phyloP scores from a whole-genome alignment of 805 yeast species.

The Pichia kluyveri region DNA sequence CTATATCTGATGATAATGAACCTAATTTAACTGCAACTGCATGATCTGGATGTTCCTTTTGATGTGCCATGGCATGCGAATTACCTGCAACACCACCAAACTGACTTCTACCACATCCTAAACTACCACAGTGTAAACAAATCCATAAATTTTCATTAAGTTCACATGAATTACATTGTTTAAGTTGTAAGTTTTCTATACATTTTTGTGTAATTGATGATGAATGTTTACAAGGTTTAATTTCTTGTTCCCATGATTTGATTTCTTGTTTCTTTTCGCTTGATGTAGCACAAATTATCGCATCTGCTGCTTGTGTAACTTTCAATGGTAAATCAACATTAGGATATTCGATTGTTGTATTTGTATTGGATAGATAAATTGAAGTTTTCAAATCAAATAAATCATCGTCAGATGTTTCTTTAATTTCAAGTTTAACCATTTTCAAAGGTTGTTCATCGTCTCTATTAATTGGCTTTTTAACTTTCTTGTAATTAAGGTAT shows the following conservation, averaged over 20 bases:
- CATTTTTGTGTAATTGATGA: constrained; percentile 37
- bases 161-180: constrained; percentile 50
- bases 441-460: constrained; percentile 31
- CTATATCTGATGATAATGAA: constrained; percentile 67
- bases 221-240: constrained; percentile 73
- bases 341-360: constrained; percentile 22
- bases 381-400: constrained; percentile 38
- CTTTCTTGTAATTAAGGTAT: constrained; percentile 52
- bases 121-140: constrained; percentile 81
- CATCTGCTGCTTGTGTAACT: constrained; percentile 28
- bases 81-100: constrained; percentile 93
- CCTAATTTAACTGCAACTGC: constrained; percentile 87
- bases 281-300: constrained; percentile 49
- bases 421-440: constrained; percentile 58
- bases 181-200: constrained; percentile 23
- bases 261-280: constrained; percentile 57
- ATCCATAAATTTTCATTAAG: constrained; percentile 81
- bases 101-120: constrained; percentile 93
- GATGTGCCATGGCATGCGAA: constrained; percentile 81
- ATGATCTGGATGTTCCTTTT: constrained; percentile 43
- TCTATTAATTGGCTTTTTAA: constrained; percentile 31
- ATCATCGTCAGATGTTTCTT: constrained; percentile 54
- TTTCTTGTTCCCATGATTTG: constrained; percentile 87
- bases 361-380: constrained; percentile 32
- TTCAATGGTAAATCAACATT: constrained; percentile 21